Conservation (phyloP, 2,329 filamentous ascomycete species). For the Plenodomus lindquistii region DNA sequence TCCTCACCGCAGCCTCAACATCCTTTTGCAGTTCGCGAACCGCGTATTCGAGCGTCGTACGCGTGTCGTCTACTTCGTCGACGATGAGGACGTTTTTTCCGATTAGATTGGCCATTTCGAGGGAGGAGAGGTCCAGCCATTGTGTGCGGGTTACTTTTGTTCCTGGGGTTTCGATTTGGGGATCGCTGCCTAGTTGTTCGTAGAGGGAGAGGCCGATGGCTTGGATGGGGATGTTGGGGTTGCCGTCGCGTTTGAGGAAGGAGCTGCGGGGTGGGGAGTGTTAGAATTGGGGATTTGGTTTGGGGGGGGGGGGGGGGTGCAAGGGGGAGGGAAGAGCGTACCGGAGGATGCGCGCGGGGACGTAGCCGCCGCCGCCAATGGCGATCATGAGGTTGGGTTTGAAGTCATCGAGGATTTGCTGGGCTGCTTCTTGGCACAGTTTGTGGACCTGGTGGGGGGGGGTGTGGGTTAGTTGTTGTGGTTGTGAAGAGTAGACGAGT, state of each 20-base stretch:
- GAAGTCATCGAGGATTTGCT: conserved; percentile 80
- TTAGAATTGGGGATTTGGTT: background rate
- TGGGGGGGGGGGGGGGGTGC: background rate
- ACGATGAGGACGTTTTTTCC: conserved; percentile 92
- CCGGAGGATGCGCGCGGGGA: conserved; percentile 93
- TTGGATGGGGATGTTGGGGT: conserved; percentile 97
- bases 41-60: conserved; percentile 91
- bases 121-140: conserved; percentile 89
- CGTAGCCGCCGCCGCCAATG: conserved; percentile 96
- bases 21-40: conserved; percentile 94
- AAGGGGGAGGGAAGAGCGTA: conserved; percentile 34
- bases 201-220: conserved; percentile 98
- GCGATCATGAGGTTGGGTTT: conserved; percentile 97
- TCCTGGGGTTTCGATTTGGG: conserved; percentile 74
- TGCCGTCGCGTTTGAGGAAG: conserved; percentile 87
- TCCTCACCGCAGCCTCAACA: conserved; percentile 76
- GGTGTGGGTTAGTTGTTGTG: background rate
- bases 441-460: conserved; percentile 79
- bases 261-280: conserved; percentile 54
- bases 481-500: background rate
- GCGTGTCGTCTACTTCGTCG: conserved; percentile 93
- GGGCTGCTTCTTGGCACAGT: conserved; percentile 85
- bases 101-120: conserved; percentile 86
- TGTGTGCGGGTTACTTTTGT: conserved; percentile 97
- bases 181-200: conserved; percentile 73